Evolutionary conservation across 192 early-diverging fungal genomes (phyloP).

Genomic region (Backusella sp.): DNA sequence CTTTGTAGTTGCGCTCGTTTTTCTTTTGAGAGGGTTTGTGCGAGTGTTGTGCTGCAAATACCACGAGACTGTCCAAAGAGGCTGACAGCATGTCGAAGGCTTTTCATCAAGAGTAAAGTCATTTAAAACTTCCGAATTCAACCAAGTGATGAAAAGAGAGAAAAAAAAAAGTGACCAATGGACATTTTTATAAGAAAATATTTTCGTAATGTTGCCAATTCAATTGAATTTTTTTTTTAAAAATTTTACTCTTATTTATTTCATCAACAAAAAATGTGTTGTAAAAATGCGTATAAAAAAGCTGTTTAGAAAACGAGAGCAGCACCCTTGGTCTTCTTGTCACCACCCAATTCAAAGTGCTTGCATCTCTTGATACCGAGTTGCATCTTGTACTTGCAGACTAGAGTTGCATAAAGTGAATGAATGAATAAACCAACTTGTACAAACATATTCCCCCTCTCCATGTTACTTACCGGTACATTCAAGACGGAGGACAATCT

Average conservation of each 20-base stretch:
- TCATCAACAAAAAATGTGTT: conserved; percentile 4
- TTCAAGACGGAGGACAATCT: conserved; percentile 97
- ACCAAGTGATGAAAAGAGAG: no score
- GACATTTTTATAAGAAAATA: neutral
- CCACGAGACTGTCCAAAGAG: neutral
- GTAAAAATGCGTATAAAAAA: conserved; percentile 9
- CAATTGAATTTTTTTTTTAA: neutral
- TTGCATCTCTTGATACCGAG: conserved; percentile 98
- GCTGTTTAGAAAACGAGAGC: conserved; percentile 81
- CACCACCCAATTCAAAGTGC: conserved; percentile 99
- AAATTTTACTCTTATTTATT: conserved; percentile 4
- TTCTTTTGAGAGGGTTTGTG: neutral
- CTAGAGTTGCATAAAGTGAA: no score
- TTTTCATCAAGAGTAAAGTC: neutral
- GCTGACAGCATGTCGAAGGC: neutral
- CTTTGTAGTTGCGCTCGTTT: conserved; percentile 17
- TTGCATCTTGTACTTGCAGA: conserved; percentile 99
- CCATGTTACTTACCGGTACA: conserved; percentile 76
- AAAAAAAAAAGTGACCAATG: neutral
- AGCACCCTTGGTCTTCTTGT: conserved; percentile 92
- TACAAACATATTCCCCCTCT: no score
- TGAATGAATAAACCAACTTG: no score
- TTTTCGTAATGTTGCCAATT: neutral
- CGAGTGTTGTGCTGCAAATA: neutral
- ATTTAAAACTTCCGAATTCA: neutral